Evolutionary conservation across 805 yeast genomes (phyloP).

Genomic region (Metschnikowia cubensis): DNA sequence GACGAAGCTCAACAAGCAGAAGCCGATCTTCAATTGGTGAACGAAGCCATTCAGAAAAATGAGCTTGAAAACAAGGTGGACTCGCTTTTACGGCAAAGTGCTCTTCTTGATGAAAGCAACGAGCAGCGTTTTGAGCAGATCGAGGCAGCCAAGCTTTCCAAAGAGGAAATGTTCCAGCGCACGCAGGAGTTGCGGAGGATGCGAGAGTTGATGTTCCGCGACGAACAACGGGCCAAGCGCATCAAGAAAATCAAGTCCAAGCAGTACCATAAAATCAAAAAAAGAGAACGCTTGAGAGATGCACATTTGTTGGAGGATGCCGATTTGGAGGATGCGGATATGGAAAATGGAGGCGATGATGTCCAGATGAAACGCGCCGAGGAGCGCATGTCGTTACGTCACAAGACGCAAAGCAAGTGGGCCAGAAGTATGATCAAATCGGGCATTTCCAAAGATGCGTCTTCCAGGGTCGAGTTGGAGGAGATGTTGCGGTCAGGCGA

Average conservation of each 20-base stretch:
- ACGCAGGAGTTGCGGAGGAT: slow-evolving; percentile 80
- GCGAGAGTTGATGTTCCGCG: slow-evolving; percentile 96
- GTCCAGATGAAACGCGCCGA: slow-evolving; percentile 74
- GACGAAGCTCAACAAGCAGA: too few species aligned
- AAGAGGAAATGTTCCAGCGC: slow-evolving; percentile 70
- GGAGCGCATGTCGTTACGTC: slow-evolving; percentile 90
- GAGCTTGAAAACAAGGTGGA: slow-evolving; percentile 68
- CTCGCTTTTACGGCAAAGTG: slow-evolving; percentile 57
- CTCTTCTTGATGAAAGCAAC: slow-evolving; percentile 65
- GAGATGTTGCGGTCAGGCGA: slow-evolving; percentile 92
- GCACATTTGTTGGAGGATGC: slow-evolving; percentile 63
- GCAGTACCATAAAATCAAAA: slow-evolving; percentile 77
- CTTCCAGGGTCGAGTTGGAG: slow-evolving; percentile 83
- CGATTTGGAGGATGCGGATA: slow-evolving; percentile 38
- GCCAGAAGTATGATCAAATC: slow-evolving; percentile 85
- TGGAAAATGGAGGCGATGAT: slow-evolving; percentile 65
- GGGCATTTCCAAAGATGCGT: slow-evolving; percentile 84
- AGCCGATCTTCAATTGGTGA: slow-evolving; percentile 23
- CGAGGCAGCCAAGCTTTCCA: slow-evolving; percentile 73
- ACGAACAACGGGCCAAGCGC: slow-evolving; percentile 85
- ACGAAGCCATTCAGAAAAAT: slow-evolving; percentile 34
- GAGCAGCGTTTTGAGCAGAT: slow-evolving; percentile 86
- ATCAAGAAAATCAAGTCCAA: slow-evolving; percentile 94
- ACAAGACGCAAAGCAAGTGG: slow-evolving; percentile 86
- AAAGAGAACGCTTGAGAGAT: slow-evolving; percentile 74